Base-by-base conservation (phyloP, 2,329 filamentous ascomycete species). In the Dothistroma septosporum region DNA sequence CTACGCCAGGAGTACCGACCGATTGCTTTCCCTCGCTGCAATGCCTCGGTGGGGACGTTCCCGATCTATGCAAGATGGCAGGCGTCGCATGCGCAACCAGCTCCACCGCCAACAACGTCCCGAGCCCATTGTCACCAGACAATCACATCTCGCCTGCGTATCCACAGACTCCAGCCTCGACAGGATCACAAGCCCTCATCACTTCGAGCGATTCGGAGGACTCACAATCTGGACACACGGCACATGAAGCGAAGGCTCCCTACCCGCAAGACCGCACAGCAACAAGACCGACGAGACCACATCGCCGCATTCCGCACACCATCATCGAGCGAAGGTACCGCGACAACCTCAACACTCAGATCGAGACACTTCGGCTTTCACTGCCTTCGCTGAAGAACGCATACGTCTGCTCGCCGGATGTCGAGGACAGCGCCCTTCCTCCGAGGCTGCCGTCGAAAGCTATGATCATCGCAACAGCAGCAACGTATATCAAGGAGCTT, bases 321-420 rank as follows among this genome's bases (percentile, higher is more conserved):
- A 76, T 79, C 62, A 77, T 79, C 57, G 77, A 79, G 63, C 75
- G 76, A 52, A 76, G 78, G 59, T 79, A 79, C 66, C 77, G 77
- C 56, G 76, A 79, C 55, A 78, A 76, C 4, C 73, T 79, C 53
- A 79, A 79, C 68, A 76, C 76, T 0, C 77, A 78, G 60, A 74
- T 79, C 52, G 77, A 79, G 16, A 75, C 75, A 0, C 70, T 79
- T 8, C 73, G 65, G 63, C 71, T 44, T 72, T 77, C 56, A 2
- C 72, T 79, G 0, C 77, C 76, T 0, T 73, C 73, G 1, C 72
- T 79, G 1, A 76, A 77, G 63, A 74, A 77, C 62, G 61, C 70
- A 61, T 61, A 70, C 62, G n/a, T 77, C 69, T 62, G 74, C 53
- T 68, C 70, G 14, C 72, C 75, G 1, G 77, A 79, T 55, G 77